Base-by-base conservation (phyloP, 257 asterid genomes). In the Solanum phureja region DNA sequence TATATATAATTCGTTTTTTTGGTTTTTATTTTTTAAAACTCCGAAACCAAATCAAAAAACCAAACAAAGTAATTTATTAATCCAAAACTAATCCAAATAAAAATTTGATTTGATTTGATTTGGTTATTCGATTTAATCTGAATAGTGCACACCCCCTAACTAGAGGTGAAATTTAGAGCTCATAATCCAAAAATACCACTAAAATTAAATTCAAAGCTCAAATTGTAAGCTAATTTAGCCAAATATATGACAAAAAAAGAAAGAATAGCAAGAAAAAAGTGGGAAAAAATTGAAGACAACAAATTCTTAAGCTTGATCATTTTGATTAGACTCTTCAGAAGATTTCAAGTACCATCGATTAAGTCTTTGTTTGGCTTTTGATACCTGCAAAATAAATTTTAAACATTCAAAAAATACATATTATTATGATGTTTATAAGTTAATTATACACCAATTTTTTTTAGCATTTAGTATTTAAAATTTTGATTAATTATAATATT, bases 311-410 rank as follows among this genome's bases (percentile, higher is more conserved):
- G 92, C 93, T 29, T 27, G 89, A 31, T 68, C 92, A 56, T 84
- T 90, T 40, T 89, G 87, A 42, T 35, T 69, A 24, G 91, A 40
- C 87, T 93, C 98, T 2, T 90, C 94, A 8, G 97, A 84, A 56
- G 96, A 88, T 87, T 90, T 91, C 52, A 95, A 79, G 91, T 94
- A 92, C 93, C 93, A 95, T 72, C 60, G 88, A 24, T 64, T 58
- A 37, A 87, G 86, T 24, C 88, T 46, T 42, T 44, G 69, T 71
- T 86, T 74, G 46, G 88, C 66, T 37, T 86, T 86, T 19, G 23
- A 46, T 60, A 86, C 88, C 88, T 86, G 73, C 49, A 86, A 79
- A 19, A 79, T 8, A 10, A 19, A 12, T 56, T 84, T 3, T 18
- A 31, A 14, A 44, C 4, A 44, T 8, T 44, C 38, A 35, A 35